phyloP scores from a whole-genome alignment of 163 green algal species.

The Scenedesmus sp. region DNA sequence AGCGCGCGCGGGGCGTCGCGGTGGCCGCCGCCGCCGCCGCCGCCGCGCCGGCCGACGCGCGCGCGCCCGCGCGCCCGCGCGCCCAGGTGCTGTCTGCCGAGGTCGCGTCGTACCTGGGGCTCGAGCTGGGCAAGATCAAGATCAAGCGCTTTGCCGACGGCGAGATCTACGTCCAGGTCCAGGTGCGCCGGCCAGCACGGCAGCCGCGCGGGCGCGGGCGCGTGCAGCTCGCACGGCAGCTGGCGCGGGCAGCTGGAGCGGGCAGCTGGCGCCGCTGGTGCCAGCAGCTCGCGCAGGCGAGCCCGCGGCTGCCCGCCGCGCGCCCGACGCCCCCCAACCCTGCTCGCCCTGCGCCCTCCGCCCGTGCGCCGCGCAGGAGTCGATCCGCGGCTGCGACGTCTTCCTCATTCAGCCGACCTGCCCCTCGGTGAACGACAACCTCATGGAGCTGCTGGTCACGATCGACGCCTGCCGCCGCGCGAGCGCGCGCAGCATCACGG shows the following conservation, averaged over 20 bases:
- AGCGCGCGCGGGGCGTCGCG: no score
- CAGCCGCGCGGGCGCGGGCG: neutral
- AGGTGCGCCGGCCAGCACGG: neutral
- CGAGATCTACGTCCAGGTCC: conserved; percentile 97
- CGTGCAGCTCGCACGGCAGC: no score
- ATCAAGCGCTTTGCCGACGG: conserved; percentile 99
- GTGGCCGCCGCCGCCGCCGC: neutral
- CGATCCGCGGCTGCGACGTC: conserved; percentile 99
- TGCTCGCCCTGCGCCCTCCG: no score
- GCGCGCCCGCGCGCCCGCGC: neutral
- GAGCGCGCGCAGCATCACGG: conserved; percentile 95
- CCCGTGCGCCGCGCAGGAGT: conserved; percentile 73
- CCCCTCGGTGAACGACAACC: conserved; percentile 96
- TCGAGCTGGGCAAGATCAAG: conserved; percentile 93
- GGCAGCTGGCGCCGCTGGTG: no score
- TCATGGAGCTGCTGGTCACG: conserved; percentile 98
- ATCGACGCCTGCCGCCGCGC: conserved; percentile 94
- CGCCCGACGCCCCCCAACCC: no score
- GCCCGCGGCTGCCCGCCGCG: no score
- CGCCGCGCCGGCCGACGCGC: neutral
- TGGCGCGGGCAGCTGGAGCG: no score
- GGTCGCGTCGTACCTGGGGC: conserved; percentile 95
- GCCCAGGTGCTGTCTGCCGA: conserved; percentile 71
- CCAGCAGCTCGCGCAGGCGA: no score
- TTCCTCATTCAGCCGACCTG: conserved; percentile 98